Conservation (phyloP, 306 rosid genomes). For the Malus asiatica region DNA sequence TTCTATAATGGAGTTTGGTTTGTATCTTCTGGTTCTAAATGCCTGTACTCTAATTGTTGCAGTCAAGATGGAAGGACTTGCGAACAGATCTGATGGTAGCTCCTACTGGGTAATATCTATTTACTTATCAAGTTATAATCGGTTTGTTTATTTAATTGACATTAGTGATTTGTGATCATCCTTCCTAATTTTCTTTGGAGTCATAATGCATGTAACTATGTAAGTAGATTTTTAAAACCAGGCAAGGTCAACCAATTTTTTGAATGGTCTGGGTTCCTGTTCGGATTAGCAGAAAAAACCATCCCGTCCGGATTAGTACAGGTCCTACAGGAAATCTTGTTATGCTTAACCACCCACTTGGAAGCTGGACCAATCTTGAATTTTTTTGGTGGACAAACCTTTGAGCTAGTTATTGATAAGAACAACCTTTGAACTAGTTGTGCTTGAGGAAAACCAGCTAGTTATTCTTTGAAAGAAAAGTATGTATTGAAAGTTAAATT, state of each 20-base stretch:
- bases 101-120: constrained; percentile 67
- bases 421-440: not conserved
- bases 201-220: not conserved
- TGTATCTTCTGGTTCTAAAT: constrained; percentile 4
- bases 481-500: not conserved
- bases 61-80: constrained; percentile 90
- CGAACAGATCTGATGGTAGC: constrained; percentile 77
- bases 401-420: not conserved
- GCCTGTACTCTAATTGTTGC: constrained; percentile 24
- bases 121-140: constrained; percentile 14
- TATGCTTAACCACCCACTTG: not conserved
- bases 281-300: not conserved
- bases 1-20: constrained; percentile 1
- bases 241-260: not conserved
- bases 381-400: too few relatives aligned
- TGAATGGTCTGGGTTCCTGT: not conserved
- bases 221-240: not conserved
- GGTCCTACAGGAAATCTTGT: too few relatives aligned
- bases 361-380: not conserved
- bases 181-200: not conserved
- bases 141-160: not conserved
- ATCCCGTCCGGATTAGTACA: not conserved
- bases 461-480: not conserved
- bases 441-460: not conserved
- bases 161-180: not conserved